Evolutionary conservation across 2,329 filamentous ascomycete species (phyloP).

Genomic region (Spiromastix sp.): DNA sequence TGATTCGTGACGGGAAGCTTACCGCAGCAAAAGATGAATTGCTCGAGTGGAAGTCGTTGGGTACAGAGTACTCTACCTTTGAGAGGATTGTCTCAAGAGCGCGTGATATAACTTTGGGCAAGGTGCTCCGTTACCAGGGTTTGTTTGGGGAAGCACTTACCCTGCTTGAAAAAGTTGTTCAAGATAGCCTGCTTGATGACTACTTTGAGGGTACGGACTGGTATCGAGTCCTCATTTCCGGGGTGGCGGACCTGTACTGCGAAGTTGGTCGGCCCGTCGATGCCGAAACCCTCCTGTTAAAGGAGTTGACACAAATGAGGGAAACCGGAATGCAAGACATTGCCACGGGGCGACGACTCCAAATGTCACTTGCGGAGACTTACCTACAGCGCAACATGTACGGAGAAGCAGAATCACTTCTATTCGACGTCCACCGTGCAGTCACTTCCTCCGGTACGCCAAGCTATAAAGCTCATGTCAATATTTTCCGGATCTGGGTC

Average conservation of each 20-base stretch:
- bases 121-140: conserved; percentile 7
- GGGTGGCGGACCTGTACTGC: conserved; percentile 7
- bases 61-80: conserved; percentile 2
- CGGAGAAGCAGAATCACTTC: conserved; percentile 3
- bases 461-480: conserved; percentile 1
- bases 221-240: conserved; percentile 8
- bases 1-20: conserved; percentile 10
- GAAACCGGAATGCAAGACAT: conserved; percentile 2
- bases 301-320: conserved; percentile 2
- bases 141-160: conserved; percentile 3
- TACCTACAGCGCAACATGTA: conserved; percentile 7
- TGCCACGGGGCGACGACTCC: conserved; percentile 1
- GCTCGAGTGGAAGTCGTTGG: conserved; percentile 5
- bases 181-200: not conserved
- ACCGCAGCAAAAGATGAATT: conserved; percentile 9
- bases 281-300: conserved; percentile 3
- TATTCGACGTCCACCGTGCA: conserved; percentile 4
- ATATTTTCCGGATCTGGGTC: conserved; percentile 1
- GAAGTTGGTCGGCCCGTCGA: conserved; percentile 5
- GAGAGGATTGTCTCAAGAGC: conserved; percentile 5
- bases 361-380: conserved; percentile 5
- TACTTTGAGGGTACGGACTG: conserved; percentile 6
- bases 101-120: conserved; percentile 5
- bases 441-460: not conserved
- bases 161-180: conserved; percentile 2